Conservation (phyloP, 2,329 filamentous ascomycete species). For the Parastagonospora nodorum region DNA sequence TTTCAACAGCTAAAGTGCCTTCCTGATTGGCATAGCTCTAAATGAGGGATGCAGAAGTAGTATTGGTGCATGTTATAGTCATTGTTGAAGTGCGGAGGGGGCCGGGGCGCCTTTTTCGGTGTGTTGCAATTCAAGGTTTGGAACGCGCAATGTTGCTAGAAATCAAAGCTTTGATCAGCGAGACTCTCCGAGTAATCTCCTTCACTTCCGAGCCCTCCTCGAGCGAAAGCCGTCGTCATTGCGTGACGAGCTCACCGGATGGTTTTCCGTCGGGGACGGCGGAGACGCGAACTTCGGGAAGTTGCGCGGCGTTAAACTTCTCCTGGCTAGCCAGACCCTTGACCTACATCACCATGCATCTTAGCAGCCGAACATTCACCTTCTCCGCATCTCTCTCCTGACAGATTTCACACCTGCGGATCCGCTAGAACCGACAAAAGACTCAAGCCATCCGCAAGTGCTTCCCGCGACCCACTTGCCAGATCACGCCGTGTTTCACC, state of each 20-base stretch:
- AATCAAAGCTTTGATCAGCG: neutral
- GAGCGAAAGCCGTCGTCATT: constrained; percentile 20
- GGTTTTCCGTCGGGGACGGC: constrained; percentile 27
- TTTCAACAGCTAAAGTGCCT: neutral
- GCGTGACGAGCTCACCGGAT: constrained; percentile 5
- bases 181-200: constrained; percentile 25
- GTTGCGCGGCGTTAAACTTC: constrained; percentile 2
- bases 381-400: constrained; percentile 25
- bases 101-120: neutral
- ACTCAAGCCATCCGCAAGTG: constrained; percentile 7
- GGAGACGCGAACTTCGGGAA: constrained; percentile 12
- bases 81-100: neutral
- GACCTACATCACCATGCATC: constrained; percentile 24
- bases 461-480: constrained; percentile 11
- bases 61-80: neutral
- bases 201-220: constrained; percentile 19
- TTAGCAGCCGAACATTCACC: constrained; percentile 7
- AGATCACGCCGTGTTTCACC: constrained; percentile 11
- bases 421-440: constrained; percentile 16
- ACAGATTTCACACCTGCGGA: constrained; percentile 8
- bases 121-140: neutral
- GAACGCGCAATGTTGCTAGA: neutral
- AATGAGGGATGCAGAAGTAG: neutral
- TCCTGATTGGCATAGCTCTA: neutral
- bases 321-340: constrained; percentile 10